Conservation (phyloP, 306 rosid species). For the Pterocarpus macrocarpus region DNA sequence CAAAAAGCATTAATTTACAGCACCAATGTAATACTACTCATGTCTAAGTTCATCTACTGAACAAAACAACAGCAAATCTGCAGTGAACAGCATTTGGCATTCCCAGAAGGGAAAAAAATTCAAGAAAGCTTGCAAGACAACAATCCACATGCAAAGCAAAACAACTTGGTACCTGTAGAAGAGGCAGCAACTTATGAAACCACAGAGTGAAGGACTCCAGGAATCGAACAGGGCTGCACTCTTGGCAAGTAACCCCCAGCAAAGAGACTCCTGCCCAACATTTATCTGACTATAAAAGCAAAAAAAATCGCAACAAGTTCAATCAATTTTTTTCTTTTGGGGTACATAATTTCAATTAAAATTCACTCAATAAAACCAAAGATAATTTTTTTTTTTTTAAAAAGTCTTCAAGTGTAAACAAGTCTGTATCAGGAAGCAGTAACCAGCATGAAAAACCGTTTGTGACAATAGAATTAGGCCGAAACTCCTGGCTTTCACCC, state of each 20-base stretch:
- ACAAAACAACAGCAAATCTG: slow-evolving; percentile 12
- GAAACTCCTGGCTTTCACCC: background rate
- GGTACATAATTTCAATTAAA: slow-evolving; percentile 22
- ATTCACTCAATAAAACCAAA: slow-evolving; percentile 7
- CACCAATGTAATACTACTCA: slow-evolving; percentile 18
- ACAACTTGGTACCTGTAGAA: slow-evolving; percentile 68
- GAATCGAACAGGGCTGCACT: slow-evolving; percentile 78
- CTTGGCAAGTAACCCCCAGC: slow-evolving; percentile 84
- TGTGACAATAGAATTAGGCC: background rate
- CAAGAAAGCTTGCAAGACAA: slow-evolving; percentile 24
- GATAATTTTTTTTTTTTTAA: background rate
- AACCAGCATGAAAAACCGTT: background rate
- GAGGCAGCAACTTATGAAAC: slow-evolving; percentile 69
- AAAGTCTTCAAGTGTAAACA: background rate
- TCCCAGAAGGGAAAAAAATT: background rate
- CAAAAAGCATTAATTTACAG: background rate
- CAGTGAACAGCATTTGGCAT: slow-evolving; percentile 15
- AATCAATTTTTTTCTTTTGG: background rate
- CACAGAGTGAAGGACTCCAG: slow-evolving; percentile 71
- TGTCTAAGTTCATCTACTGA: background rate
- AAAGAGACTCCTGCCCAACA: slow-evolving; percentile 89
- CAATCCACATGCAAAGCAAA: slow-evolving; percentile 7
- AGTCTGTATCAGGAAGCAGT: background rate
- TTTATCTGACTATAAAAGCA: slow-evolving; percentile 81
- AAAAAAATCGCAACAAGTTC: slow-evolving; percentile 34